Base-by-base conservation (phyloP, 2,329 filamentous ascomycete genomes). In the Metarhizium anisopliae region DNA sequence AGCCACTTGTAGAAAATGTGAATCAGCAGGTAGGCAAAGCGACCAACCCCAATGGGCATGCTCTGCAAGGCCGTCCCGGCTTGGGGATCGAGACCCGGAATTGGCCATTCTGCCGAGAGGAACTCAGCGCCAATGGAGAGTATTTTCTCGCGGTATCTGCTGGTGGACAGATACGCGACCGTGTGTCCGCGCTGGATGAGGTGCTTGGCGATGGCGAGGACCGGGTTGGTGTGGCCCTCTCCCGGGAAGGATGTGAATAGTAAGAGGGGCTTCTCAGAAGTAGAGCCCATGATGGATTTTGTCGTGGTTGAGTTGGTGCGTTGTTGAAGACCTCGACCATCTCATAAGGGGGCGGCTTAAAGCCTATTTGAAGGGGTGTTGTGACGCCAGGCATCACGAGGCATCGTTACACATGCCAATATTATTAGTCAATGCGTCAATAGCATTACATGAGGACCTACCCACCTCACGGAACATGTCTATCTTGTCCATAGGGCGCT, bases 131-230 rank as follows among this genome's bases (percentile, higher is more conserved):
- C 72, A 11, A 68, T 63, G 13, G 63, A 63, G 53, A 66, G 60
- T 25, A 74, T 62, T 10, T 61, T 60, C 3, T 63, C 58, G 20
- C 66, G 58, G 58, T 69, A 72, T 1, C 59, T 54, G 0, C 58
- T 58, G 2, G 67, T 64, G 1, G 66, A 64, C 3, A 74, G 64
- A 56, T 74, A 72, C 0, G 67, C 69, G 2, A 74, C 65, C 4
- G 72, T 65, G 57, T 74, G 74, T 3, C 70, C 71, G 5, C 65
- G 60, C n/a, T 62, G 56, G 3, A 70, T 62, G 6, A 74, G 59
- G 14, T 62, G 60, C 1, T 59, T 58, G 2, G 70, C 68, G 11
- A 74, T 63, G n/a, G 58, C 56, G 4, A 68, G 47, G 1, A 65
- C 43, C 3, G 63, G 64, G 3, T 51, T 54, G 1, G 51, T 57